phyloP scores from a whole-genome alignment of 805 yeast genomes.

The Teunomyces funiuensis region DNA sequence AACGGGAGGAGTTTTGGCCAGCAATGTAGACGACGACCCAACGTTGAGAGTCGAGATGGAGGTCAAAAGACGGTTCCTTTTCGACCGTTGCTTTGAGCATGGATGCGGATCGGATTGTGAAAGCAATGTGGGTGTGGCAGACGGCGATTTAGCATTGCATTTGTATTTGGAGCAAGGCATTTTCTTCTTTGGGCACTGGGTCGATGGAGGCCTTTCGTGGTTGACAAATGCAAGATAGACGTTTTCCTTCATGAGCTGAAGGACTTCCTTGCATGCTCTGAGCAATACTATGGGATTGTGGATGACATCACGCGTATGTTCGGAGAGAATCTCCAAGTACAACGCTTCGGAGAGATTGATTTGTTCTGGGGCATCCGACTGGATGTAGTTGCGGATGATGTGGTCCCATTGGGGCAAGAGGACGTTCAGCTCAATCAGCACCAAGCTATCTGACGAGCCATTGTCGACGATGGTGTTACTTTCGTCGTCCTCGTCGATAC shows the following conservation, averaged over 20 bases:
- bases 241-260: constrained; percentile 35
- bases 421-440: constrained; percentile 7
- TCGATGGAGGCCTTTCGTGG: not conserved
- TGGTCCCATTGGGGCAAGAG: constrained; percentile 32
- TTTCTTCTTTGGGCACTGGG: not conserved
- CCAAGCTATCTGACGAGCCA: constrained; percentile 2
- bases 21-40: not conserved
- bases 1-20: not conserved
- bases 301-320: constrained; percentile 18
- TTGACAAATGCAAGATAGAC: constrained; percentile 21
- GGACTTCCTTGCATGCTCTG: constrained; percentile 31
- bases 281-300: constrained; percentile 28
- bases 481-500: constrained; percentile 7
- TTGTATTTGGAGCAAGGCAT: not conserved
- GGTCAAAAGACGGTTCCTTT: constrained; percentile 9
- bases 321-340: constrained; percentile 23
- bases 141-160: not conserved
- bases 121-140: not conserved
- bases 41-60: constrained; percentile 2
- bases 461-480: constrained; percentile 6
- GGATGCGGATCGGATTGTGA: constrained; percentile 6
- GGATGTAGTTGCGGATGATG: constrained; percentile 42
- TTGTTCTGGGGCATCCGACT: constrained; percentile 45
- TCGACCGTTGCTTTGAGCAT: constrained; percentile 11
- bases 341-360: constrained; percentile 47